phyloP scores from a whole-genome alignment of 169 alveolate species.

The Babesia bigemina region DNA sequence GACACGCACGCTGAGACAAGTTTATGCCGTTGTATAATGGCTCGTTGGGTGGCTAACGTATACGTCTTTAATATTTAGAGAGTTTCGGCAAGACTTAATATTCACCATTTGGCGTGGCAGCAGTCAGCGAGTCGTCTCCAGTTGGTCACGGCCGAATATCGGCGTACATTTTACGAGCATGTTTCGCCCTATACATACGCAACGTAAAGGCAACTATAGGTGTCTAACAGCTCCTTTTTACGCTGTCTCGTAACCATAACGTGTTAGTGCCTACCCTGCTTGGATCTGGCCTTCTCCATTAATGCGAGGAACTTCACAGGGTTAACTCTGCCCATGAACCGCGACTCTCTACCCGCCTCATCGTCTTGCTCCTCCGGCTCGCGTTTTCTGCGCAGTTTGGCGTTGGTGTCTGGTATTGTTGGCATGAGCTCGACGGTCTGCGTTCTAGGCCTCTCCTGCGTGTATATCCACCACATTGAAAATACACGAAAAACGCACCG shows the following conservation, averaged over 20 bases:
- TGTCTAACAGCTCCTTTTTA: too few relatives aligned
- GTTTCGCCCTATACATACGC: too few relatives aligned
- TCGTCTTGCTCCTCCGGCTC: conserved; percentile 27
- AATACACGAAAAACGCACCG: conserved; percentile 4
- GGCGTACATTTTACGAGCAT: too few relatives aligned
- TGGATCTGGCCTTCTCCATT: conserved; percentile 44
- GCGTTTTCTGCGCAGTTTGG: conserved; percentile 35
- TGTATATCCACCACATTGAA: background rate
- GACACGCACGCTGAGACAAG: too few relatives aligned
- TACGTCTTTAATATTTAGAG: too few relatives aligned
- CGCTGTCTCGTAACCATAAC: background rate
- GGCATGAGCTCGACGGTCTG: conserved; percentile 65
- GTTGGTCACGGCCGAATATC: too few relatives aligned
- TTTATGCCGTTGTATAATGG: too few relatives aligned
- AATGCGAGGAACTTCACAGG: conserved; percentile 62
- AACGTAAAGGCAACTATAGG: too few relatives aligned
- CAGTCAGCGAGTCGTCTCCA: too few relatives aligned
- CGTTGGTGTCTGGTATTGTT: conserved; percentile 64
- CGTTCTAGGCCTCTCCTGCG: conserved; percentile 65
- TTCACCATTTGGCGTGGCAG: too few relatives aligned
- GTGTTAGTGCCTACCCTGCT: conserved; percentile 6
- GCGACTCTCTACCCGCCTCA: conserved; percentile 12
- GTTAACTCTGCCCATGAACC: conserved; percentile 58
- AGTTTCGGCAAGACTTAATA: too few relatives aligned
- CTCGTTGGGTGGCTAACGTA: too few relatives aligned